A percentile compares a stretch with the other conserved stretches of the same genome.
Evolutionary conservation across 2,329 filamentous ascomycete genomes (phyloP).

Genomic region (Paecilomyces dactylethromorphus): DNA sequence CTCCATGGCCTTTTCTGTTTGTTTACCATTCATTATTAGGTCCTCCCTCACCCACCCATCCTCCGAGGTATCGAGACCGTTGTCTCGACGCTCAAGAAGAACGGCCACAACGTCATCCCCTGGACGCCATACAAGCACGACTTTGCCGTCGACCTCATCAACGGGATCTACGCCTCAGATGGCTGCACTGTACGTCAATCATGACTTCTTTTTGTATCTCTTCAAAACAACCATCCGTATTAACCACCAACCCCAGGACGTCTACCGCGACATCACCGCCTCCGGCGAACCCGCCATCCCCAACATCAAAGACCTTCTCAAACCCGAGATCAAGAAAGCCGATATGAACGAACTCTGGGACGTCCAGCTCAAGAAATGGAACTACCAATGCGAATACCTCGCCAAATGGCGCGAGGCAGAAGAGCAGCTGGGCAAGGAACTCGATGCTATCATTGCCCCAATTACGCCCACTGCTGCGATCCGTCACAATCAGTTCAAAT

Average conservation of each 20-base stretch:
- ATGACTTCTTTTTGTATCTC: background rate
- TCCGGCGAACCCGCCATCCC: conserved; percentile 34
- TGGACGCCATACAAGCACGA: conserved; percentile 27
- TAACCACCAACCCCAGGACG: conserved; percentile 15
- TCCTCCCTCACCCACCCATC: conserved; percentile 33
- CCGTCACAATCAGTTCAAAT: conserved; percentile 29
- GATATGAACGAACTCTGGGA: conserved; percentile 20
- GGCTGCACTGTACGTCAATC: conserved; percentile 16
- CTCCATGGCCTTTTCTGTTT: background rate
- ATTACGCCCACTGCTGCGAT: conserved; percentile 33
- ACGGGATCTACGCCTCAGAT: conserved; percentile 21
- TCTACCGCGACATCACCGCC: conserved; percentile 16
- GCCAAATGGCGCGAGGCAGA: conserved; percentile 17
- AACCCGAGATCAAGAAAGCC: conserved; percentile 12
- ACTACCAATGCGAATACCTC: conserved; percentile 29
- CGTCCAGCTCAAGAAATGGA: conserved; percentile 26
- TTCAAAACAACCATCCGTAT: background rate
- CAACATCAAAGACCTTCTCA: conserved; percentile 22
- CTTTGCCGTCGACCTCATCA: conserved; percentile 17
- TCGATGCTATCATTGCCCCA: conserved; percentile 35
- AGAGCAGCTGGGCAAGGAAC: conserved; percentile 12
- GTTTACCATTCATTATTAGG: conserved; percentile 7
- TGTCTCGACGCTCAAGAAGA: conserved; percentile 15
- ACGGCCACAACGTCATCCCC: conserved; percentile 21
- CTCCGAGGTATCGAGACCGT: conserved; percentile 23